Evolutionary conservation across 352 stramenopile species (phyloP).

Genomic region (Aphanomyces euteiches): DNA sequence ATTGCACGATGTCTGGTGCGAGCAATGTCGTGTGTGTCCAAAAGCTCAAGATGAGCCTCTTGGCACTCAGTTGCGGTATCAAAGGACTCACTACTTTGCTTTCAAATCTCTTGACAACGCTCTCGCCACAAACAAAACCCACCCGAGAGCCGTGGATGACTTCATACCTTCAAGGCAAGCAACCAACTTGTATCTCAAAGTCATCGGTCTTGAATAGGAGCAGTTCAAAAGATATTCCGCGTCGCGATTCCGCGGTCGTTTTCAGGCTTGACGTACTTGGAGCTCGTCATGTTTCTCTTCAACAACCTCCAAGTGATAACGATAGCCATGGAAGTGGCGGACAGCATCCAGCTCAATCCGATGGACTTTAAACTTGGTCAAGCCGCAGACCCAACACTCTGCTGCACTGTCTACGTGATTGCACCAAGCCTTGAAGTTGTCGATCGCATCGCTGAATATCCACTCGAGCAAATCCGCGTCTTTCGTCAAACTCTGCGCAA

Average conservation of each 20-base stretch:
- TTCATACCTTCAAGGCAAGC: conserved; percentile 14
- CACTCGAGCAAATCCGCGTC: conserved; percentile 64
- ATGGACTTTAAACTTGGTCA: conserved; percentile 75
- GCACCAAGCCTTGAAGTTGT: conserved; percentile 53
- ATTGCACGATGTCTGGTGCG: conserved; percentile 68
- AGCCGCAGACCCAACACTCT: conserved; percentile 68
- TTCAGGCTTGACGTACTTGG: conserved; percentile 70
- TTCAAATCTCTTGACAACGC: conserved; percentile 50
- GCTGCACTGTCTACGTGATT: conserved; percentile 76
- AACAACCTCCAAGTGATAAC: conserved; percentile 65
- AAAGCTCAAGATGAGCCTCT: conserved; percentile 67
- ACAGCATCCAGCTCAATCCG: conserved; percentile 63
- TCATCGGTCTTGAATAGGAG: background rate
- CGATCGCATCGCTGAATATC: conserved; percentile 56
- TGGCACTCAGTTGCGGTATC: conserved; percentile 63
- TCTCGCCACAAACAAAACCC: conserved; percentile 8
- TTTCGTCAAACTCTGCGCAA: conserved; percentile 72
- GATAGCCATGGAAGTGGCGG: conserved; percentile 56
- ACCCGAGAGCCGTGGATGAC: conserved; percentile 10
- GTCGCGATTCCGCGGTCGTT: conserved; percentile 77
- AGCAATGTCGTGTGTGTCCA: conserved; percentile 66
- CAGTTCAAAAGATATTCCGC: conserved; percentile 45
- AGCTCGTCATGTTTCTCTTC: conserved; percentile 75
- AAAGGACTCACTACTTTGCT: conserved; percentile 63
- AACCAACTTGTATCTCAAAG: background rate